Evolutionary conservation across 257 asterid species (phyloP), one percentile per base, ranked within the genome.

Genomic region (Gentiana straminea): DNA sequence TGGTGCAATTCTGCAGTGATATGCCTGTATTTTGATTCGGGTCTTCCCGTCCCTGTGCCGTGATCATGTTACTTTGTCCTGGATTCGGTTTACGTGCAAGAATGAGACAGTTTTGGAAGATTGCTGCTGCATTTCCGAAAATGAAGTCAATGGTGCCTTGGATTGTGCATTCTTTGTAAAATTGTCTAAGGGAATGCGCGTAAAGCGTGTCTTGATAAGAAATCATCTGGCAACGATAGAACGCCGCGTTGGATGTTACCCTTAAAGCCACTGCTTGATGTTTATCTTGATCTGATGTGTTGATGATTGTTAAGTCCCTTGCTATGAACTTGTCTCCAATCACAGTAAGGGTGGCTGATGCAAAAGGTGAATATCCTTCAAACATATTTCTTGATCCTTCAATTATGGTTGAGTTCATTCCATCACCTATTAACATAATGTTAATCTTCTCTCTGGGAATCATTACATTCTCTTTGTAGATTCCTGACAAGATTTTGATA

Each of bases 41-140:
- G 47, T 82, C 94, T 1, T 63, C 89, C 64, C 92, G 72, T 33
- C 86, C 92, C 35, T 85, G 92, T 1, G 94, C 92, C 10, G 92
- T 82, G 84, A 85, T 82, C 76, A 79, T 76, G 75, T 85, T 85
- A 36, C 72, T 75, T 80, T 82, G 94, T 1, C 84, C 79, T 1
- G 43, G 61, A 47, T 52, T 60, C 1, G 91, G 94, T 54, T 64
- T 80, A 2, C 81, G 81, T 2, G 64, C 88, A 12, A 85, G 78
- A 9, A 85, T 82, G 13, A 44, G 55, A 59, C 88, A 82, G 80
- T 85, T 78, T 3, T 67, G 77, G 64, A 85, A 82, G 39, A 85
- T 72, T 4, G 92, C 89, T 13, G 94, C 94, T 33, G 94, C 94
- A 2, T 85, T 85, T 13, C 94, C 92, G n/a, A 85, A 85, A 35